A percentile compares a stretch with the other conserved stretches of the same genome.
Evolutionary conservation across 441 rosid genomes (phyloP).

Genomic region (Pelargonium citronellum): DNA sequence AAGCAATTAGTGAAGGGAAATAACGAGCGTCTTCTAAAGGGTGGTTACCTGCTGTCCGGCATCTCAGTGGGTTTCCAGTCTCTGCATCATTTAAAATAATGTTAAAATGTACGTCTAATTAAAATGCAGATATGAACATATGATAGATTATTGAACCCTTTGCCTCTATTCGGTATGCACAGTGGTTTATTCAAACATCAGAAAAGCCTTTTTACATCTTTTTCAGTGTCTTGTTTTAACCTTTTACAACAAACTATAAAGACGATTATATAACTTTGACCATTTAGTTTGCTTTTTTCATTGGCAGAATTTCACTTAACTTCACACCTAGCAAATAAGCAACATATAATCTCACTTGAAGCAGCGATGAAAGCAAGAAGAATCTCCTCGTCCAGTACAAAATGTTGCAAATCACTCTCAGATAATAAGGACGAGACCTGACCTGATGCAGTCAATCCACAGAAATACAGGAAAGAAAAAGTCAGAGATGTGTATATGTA

Average conservation of each 20-base stretch:
- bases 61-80: slow-evolving; percentile 46
- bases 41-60: slow-evolving; percentile 43
- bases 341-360: slow-evolving; percentile 34
- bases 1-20: neutral
- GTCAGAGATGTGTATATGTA: too few relatives aligned
- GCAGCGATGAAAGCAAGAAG: slow-evolving; percentile 73
- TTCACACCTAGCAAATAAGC: too few relatives aligned
- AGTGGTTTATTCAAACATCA: too few relatives aligned
- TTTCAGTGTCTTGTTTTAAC: too few relatives aligned
- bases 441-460: slow-evolving; percentile 33
- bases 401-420: slow-evolving; percentile 51
- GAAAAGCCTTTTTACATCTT: too few relatives aligned
- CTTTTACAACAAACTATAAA: neutral
- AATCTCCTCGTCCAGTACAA: slow-evolving; percentile 57
- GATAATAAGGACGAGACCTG: slow-evolving; percentile 31
- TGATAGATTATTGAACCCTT: too few relatives aligned
- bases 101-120: slow-evolving; percentile 1
- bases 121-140: neutral
- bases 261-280: neutral
- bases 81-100: slow-evolving; percentile 37
- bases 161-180: too few relatives aligned
- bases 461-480: neutral
- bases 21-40: neutral
- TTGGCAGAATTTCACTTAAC: too few relatives aligned
- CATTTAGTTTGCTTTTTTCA: too few relatives aligned